Evolutionary conservation across 345 rosid genomes (phyloP), one percentile per base, ranked within the genome.

Genomic region (Kernera saxatilis): DNA sequence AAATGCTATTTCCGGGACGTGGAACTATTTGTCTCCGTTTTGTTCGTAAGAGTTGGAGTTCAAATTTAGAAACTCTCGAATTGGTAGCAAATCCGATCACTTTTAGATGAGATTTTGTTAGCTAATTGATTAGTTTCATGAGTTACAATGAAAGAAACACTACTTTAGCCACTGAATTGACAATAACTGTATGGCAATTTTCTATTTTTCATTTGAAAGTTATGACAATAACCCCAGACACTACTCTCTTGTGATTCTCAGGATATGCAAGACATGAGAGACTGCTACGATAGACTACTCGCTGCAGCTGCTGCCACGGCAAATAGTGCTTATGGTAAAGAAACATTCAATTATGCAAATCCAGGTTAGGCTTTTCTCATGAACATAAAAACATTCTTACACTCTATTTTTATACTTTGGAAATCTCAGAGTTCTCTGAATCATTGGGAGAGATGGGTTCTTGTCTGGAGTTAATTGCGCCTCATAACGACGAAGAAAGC

Each of bases 281-380:
- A 87, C 53, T 88, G 98, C 80, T 95, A 90, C n/a, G 99, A 95
- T 76, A 88, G 98, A 79, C 83, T 95, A 66, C 94, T 95, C 69
- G 80, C 96, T 50, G 97, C 98, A 1, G 99, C 99, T 68, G 96
- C 98, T 26, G 96, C 87, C 11, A 84, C 88, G 0, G 98, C 98
- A 17, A 95, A 95, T 75, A 88, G 97, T 69, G 97, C 98, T 53
- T 94, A 82, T 67, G 99, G 99, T 94, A 82, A 73, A 37, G 10
- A 68, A 43, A 19, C 5, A 60, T 51, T 0, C n/a, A 14, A 5
- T 37, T 56, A 63, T 45, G 59, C 11, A 37, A 25, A 15, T 35
- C 11, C 4, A 8, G 14, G 48, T 17, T 18, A 26, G 11, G 13
- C n/a, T 61, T 70, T 27, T 55, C 7, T 35, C 3, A 10, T 59